phyloP scores from a whole-genome alignment of 352 stramenopile species.

The Aphanomyces cochlioides region DNA sequence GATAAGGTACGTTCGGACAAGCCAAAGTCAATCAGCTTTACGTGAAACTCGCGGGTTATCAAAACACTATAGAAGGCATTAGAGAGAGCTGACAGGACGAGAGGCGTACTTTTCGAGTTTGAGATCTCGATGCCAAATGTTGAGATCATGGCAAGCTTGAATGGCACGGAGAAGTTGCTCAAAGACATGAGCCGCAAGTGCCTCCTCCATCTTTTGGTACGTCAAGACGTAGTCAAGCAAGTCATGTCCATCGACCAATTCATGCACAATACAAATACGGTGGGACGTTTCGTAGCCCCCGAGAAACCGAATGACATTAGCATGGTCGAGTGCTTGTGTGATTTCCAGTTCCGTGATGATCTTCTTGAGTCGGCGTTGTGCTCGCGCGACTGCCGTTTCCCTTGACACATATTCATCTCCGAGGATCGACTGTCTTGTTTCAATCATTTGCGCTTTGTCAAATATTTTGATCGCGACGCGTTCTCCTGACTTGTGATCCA shows the following conservation, averaged over 20 bases:
- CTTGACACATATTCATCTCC: conserved; percentile 50
- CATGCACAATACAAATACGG: conserved; percentile 73
- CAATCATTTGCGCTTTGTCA: conserved; percentile 78
- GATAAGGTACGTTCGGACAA: conserved; percentile 83
- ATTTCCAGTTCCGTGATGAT: conserved; percentile 83
- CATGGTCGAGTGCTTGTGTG: conserved; percentile 59
- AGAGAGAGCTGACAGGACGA: neutral
- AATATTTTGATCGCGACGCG: conserved; percentile 78
- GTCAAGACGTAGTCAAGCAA: conserved; percentile 67
- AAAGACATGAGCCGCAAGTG: conserved; percentile 53
- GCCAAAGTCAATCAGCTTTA: conserved; percentile 97
- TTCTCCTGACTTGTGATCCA: conserved; percentile 46
- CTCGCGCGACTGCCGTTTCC: conserved; percentile 70
- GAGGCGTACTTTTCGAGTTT: conserved; percentile 91
- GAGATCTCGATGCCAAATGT: conserved; percentile 93
- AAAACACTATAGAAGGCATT: conserved; percentile 65
- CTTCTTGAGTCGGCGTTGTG: conserved; percentile 66
- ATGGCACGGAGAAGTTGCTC: conserved; percentile 89
- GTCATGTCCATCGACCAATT: conserved; percentile 69
- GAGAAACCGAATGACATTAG: conserved; percentile 75
- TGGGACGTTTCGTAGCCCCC: conserved; percentile 75
- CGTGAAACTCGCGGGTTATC: conserved; percentile 84
- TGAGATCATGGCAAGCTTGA: conserved; percentile 86
- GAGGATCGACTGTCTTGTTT: conserved; percentile 69
- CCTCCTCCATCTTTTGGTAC: conserved; percentile 67